phyloP scores from a whole-genome alignment of 2,329 filamentous ascomycete genomes.

The Aspergillus uvarum region DNA sequence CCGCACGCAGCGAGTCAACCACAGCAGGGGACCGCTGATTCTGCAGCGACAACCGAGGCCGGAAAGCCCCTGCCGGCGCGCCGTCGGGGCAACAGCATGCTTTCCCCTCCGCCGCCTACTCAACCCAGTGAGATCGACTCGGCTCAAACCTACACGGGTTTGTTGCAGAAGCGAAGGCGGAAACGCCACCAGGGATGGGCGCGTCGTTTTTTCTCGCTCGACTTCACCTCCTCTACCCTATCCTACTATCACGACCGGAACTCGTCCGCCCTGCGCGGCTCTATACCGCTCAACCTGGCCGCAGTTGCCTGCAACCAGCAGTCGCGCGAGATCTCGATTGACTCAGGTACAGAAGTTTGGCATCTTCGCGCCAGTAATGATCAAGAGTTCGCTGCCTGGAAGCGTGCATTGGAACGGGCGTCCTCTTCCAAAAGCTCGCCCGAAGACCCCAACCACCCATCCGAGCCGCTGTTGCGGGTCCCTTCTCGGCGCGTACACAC shows the following conservation, averaged over 20 bases:
- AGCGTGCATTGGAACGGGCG: constrained; percentile 77
- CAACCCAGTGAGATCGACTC: constrained; percentile 26
- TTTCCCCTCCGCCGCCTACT: constrained; percentile 20
- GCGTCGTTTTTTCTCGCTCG: constrained; percentile 89
- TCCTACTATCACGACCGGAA: constrained; percentile 96
- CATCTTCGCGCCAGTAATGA: constrained; percentile 80
- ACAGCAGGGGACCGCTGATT: constrained; percentile 47
- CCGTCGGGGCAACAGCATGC: constrained; percentile 31
- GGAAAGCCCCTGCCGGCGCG: constrained; percentile 42
- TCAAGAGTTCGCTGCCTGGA: constrained; percentile 87
- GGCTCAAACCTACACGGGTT: constrained; percentile 72
- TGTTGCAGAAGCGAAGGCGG: constrained; percentile 82
- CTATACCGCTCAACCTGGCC: constrained; percentile 86
- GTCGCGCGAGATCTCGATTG: constrained; percentile 88
- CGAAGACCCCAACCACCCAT: constrained; percentile 30
- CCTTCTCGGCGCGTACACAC: constrained; percentile 29
- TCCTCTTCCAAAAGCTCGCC: constrained; percentile 64
- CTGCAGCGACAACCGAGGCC: constrained; percentile 42
- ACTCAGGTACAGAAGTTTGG: constrained; percentile 96
- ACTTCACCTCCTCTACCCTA: constrained; percentile 88
- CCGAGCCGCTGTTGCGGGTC: constrained; percentile 32
- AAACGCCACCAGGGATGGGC: constrained; percentile 95
- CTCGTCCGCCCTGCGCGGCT: constrained; percentile 85
- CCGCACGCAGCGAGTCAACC: constrained; percentile 40
- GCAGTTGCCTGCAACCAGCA: constrained; percentile 88